A percentile compares a stretch with the other conserved stretches of the same genome.
phyloP scores from a whole-genome alignment of 2,329 filamentous ascomycete species.

The Fusarium stilboides region DNA sequence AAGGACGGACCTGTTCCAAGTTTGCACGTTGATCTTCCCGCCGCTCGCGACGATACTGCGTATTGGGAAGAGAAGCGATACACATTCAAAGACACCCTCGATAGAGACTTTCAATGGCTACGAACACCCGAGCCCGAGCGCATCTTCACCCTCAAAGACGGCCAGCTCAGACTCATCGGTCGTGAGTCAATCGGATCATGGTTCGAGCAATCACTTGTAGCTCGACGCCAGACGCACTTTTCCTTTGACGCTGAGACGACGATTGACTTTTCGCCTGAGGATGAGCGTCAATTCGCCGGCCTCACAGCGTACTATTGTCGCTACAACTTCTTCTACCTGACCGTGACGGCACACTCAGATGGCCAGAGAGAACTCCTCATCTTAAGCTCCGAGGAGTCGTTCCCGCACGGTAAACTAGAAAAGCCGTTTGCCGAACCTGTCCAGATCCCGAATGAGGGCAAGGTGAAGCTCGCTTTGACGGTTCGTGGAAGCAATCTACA shows the following conservation, averaged over 20 bases:
- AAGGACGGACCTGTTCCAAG: constrained; percentile 71
- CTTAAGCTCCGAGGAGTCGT: constrained; percentile 70
- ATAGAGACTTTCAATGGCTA: constrained; percentile 71
- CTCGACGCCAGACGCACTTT: constrained; percentile 70
- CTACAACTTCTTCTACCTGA: constrained; percentile 76
- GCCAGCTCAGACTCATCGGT: constrained; percentile 64
- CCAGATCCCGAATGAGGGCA: constrained; percentile 67
- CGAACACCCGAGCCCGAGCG: constrained; percentile 69
- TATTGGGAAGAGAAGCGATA: constrained; percentile 68
- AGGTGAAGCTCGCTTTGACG: constrained; percentile 66
- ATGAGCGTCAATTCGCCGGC: constrained; percentile 74
- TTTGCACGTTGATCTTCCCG: constrained; percentile 67
- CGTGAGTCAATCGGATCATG: constrained; percentile 70
- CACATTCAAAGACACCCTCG: constrained; percentile 62
- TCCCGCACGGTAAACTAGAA: constrained; percentile 65
- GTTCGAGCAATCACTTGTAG: constrained; percentile 72
- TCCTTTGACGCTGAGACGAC: constrained; percentile 73
- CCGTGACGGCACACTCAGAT: constrained; percentile 69
- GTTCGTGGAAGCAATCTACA: constrained; percentile 68
- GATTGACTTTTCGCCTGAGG: constrained; percentile 67
- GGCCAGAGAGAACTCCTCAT: constrained; percentile 72
- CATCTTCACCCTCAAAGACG: constrained; percentile 61
- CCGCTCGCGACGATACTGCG: constrained; percentile 59
- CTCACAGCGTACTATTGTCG: constrained; percentile 75
- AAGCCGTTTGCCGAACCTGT: constrained; percentile 61